Conservation (phyloP, 345 rosid species). For the Nephelium lappaceum region DNA sequence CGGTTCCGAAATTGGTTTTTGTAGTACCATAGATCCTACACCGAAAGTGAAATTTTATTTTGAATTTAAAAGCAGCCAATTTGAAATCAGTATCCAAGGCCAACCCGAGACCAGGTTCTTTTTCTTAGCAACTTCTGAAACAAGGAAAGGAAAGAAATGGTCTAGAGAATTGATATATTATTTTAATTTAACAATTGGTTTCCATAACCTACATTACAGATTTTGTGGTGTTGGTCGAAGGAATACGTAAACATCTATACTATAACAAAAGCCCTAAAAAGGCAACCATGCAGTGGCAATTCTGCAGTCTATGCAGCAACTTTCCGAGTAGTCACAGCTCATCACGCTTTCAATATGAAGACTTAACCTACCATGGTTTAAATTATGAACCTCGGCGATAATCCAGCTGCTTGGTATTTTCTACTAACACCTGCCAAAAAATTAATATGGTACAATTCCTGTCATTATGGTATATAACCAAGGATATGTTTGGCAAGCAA, state of each 20-base stretch:
- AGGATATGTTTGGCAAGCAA: neutral
- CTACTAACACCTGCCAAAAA: conserved; percentile 58
- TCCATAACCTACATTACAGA: neutral
- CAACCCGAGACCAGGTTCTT: neutral
- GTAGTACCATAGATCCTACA: no score
- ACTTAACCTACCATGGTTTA: neutral
- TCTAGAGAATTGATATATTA: neutral
- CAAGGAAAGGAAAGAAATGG: neutral
- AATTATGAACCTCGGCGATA: conserved; percentile 58
- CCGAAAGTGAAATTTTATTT: no score
- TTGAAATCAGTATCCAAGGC: neutral
- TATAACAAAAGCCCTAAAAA: neutral
- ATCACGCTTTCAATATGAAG: neutral
- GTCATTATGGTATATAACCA: neutral
- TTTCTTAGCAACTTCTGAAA: no score
- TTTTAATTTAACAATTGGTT: neutral
- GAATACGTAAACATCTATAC: neutral
- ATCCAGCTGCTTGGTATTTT: conserved; percentile 84
- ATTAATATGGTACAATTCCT: neutral
- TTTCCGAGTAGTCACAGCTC: neutral
- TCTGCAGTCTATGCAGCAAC: neutral
- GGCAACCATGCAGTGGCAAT: neutral
- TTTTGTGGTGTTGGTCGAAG: neutral
- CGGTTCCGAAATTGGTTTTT: no score
- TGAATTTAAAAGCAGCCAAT: no score